Evolutionary conservation across 768 basidiomycete genomes (phyloP).

Genomic region (Suillus cothurnatus): DNA sequence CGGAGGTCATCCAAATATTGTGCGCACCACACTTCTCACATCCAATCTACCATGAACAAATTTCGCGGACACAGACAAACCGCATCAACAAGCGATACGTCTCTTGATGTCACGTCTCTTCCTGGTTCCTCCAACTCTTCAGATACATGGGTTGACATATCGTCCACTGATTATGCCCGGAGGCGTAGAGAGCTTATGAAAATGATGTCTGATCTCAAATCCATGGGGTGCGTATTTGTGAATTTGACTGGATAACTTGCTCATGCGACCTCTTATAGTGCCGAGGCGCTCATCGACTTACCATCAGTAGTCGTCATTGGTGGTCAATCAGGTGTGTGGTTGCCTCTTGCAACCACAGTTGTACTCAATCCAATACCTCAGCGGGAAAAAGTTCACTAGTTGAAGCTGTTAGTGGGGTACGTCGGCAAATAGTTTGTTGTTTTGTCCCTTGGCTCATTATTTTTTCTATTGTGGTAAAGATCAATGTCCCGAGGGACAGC

Average conservation of each 20-base stretch:
- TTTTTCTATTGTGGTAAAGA: background rate
- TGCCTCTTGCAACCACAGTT: background rate
- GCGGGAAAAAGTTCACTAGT: slow-evolving; percentile 36
- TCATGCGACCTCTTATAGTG: slow-evolving; percentile 25
- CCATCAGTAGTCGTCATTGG: slow-evolving; percentile 55
- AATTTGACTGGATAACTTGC: background rate
- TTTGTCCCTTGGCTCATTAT: background rate
- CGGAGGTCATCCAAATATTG: background rate
- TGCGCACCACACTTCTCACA: background rate
- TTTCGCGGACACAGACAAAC: background rate
- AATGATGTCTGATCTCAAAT: slow-evolving; percentile 39
- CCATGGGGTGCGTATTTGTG: slow-evolving; percentile 31
- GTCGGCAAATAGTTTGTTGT: slow-evolving; percentile 15
- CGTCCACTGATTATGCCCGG: slow-evolving; percentile 41
- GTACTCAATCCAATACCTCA: slow-evolving; percentile 35
- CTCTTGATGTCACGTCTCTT: slow-evolving; percentile 3
- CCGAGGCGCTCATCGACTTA: slow-evolving; percentile 48
- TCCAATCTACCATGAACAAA: background rate
- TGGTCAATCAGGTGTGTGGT: slow-evolving; percentile 48
- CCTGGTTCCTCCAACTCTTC: background rate
- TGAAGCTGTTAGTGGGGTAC: slow-evolving; percentile 51
- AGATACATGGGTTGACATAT: slow-evolving; percentile 16
- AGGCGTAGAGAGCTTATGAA: slow-evolving; percentile 42
- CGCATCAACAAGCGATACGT: background rate
- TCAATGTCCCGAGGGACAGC: slow-evolving; percentile 49